Base-by-base conservation (phyloP, 495 filamentous ascomycete species). In the Cryomyces antarcticus region DNA sequence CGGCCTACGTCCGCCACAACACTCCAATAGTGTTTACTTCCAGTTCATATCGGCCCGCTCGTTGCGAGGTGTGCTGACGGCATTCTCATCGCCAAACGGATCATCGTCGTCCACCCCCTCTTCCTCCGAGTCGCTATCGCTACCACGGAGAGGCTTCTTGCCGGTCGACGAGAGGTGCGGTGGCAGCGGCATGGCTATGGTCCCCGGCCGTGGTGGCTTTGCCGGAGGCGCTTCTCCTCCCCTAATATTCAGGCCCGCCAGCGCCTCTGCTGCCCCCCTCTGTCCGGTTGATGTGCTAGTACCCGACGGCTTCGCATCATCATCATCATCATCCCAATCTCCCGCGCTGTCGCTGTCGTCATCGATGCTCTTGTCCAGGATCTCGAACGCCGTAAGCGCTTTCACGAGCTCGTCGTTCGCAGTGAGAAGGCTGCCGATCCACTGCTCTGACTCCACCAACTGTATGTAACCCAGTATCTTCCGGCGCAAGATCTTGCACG, bases 361-460 rank as follows among this genome's bases (percentile, higher is more conserved):
- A 47, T 95, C 87, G 45, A 95, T 78, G 47, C 89, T 93, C 49
- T 89, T 86, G 56, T 99, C 87, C 27, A 93, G 68, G 41, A 92
- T 80, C 59, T 95, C 89, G 55, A 82, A 99, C 0, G 86, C 79
- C 74, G 89, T 93, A 44, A 99, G 65, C 2, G 87, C 87, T n/a
- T 74, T 78, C 37, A 95, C 80, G 12, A 99, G 55, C 49, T 66
- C 63, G 41, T 66, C 63, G 47, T 66, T 66, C 27, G 63, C 63
- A 41, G 54, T 62, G 29, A 66, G 51, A 6, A 66, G 53, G 48
- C 63, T 61, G 10, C 63, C 63, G 37, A 66, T 61, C 55, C 59
- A 65, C 33, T 66, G 57, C 31, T 66, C 63, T 4, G 57, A 61
- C 48, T 66, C 63, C 4, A 66, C 61, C 12, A 63, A 53, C 43